Conservation (phyloP, 768 basidiomycete species). For the Russula earlei region DNA sequence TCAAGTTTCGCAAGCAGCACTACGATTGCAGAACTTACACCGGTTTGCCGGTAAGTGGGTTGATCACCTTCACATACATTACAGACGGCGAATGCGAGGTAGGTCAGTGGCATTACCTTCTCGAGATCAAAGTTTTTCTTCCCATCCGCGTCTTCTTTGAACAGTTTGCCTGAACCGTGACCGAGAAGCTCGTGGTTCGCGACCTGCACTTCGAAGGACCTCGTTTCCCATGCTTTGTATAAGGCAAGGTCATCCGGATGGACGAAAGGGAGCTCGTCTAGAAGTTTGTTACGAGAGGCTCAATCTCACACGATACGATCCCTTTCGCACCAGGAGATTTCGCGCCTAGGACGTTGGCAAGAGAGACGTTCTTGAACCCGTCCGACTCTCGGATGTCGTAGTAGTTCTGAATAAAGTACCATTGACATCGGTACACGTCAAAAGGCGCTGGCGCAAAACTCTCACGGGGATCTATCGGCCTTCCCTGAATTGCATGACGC, state of each 20-base stretch:
- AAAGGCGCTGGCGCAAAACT: background rate
- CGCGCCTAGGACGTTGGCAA: slow-evolving; percentile 80
- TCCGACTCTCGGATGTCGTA: slow-evolving; percentile 72
- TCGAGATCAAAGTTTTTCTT: slow-evolving; percentile 74
- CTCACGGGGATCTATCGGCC: slow-evolving; percentile 50
- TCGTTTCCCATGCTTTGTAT: slow-evolving; percentile 70
- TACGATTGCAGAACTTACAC: slow-evolving; percentile 37
- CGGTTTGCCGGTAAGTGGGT: slow-evolving; percentile 69
- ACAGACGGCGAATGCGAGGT: background rate
- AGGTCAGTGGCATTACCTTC: slow-evolving; percentile 31
- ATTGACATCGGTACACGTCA: background rate
- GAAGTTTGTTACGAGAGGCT: background rate
- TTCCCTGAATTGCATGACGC: background rate
- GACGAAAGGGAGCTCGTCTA: slow-evolving; percentile 66
- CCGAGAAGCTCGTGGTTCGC: slow-evolving; percentile 87
- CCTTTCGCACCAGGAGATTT: slow-evolving; percentile 62
- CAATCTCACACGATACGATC: background rate
- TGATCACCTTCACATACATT: slow-evolving; percentile 45
- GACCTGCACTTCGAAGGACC: slow-evolving; percentile 80
- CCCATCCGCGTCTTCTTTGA: slow-evolving; percentile 68
- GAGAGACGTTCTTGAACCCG: slow-evolving; percentile 86
- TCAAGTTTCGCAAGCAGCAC: background rate
- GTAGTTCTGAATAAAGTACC: slow-evolving; percentile 45
- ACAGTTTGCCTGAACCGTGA: slow-evolving; percentile 77
- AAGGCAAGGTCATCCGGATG: slow-evolving; percentile 67